Evolutionary conservation across 352 stramenopile genomes (phyloP), one percentile per base, ranked within the genome.

Genomic region (Globisporangium lucens): DNA sequence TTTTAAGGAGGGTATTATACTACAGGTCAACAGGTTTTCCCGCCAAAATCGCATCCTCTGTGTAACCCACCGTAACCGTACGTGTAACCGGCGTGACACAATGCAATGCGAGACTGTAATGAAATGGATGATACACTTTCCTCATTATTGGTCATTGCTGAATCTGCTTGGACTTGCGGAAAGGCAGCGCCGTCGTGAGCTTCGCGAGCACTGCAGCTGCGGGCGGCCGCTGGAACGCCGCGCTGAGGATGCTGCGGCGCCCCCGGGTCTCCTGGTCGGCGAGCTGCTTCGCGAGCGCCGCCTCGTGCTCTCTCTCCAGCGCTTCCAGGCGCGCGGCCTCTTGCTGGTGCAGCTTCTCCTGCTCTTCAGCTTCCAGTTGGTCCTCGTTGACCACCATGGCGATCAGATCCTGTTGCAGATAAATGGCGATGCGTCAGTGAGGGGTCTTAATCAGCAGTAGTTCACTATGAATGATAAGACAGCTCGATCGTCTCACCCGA

Each of bases 351-450:
- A 66, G 36, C 30, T 70, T 66, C 51, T 85, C 73, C 29, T 83
- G 70, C 46, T 79, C 76, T 22, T 88, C 78, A 0, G 70, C 71
- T 51, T 84, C 73, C n/a, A 89, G 35, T 8, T 72, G 75, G 3
- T 63, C 62, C n/a, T 85, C 75, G 17, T 81, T 78, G 27, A 93
- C 61, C 0, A 75, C 76, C 9, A 89, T 70, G 4, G 63, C 52
- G 13, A 91, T 75, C 13, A 91, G 73, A 35, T 91, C 82, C 77
- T 91, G 43, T 20, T 7, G 8, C 20, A n/a, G 53, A 30, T 12
- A 29, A 1, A 17, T 49, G 29, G 5, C 4, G 1, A 8, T 20
- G 36, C 8, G 0, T 41, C 17, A 59, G 29, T 43, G 5, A 46
- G 13, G 38, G 15, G 12, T 46, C 38, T 46, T 12, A 46, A 22